Evolutionary conservation across 2,329 filamentous ascomycete species (phyloP).

Genomic region (Fusarium nematophilum): DNA sequence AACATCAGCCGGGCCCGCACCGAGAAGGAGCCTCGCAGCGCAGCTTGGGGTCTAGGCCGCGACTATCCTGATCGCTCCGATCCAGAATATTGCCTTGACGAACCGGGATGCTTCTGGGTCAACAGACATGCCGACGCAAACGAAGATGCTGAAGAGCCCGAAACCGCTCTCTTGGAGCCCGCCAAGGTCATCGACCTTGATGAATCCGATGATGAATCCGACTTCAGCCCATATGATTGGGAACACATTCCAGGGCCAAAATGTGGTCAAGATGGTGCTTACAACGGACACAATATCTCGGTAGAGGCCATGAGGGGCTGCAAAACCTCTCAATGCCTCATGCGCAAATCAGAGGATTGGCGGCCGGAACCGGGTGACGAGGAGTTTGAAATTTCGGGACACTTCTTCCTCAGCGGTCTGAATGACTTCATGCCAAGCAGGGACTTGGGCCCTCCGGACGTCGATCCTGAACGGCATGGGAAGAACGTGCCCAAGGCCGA

Average conservation of each 20-base stretch:
- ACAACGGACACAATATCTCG: constrained; percentile 39
- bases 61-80: background rate
- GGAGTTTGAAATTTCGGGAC: constrained; percentile 29
- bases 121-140: background rate
- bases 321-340: constrained; percentile 41
- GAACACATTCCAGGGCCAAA: constrained; percentile 41
- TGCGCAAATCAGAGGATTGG: constrained; percentile 36
- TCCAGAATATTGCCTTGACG: background rate
- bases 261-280: constrained; percentile 28
- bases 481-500: background rate
- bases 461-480: constrained; percentile 29
- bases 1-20: constrained; percentile 42
- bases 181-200: background rate
- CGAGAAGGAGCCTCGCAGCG: constrained; percentile 30
- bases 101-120: constrained; percentile 11
- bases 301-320: constrained; percentile 42
- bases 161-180: background rate
- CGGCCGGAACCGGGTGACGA: constrained; percentile 21
- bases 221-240: background rate
- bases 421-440: constrained; percentile 25
- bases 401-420: constrained; percentile 37
- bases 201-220: background rate
- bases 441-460: background rate
- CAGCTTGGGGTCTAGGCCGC: constrained; percentile 18
- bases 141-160: background rate